phyloP scores from a whole-genome alignment of 768 basidiomycete species.

The Rubroboletus pulcherrimus region DNA sequence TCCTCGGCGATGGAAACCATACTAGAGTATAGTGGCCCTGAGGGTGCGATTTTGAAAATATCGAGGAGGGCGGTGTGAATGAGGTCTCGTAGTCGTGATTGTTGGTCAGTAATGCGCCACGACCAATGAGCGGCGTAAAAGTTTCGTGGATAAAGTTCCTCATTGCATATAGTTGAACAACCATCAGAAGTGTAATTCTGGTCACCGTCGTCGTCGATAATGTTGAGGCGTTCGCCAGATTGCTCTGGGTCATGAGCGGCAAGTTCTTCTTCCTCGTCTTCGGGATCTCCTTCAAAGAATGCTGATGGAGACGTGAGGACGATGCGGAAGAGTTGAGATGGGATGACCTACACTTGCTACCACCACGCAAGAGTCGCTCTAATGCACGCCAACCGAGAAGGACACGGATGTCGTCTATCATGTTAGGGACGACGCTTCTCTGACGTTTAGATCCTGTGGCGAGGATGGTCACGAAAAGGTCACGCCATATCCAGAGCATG shows the following conservation, averaged over 20 bases:
- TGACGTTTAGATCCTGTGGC: constrained; percentile 32
- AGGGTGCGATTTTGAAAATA: constrained; percentile 52
- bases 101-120: constrained; percentile 36
- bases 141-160: constrained; percentile 27
- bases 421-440: constrained; percentile 40
- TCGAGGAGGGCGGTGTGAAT: constrained; percentile 43
- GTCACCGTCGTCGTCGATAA: constrained; percentile 34
- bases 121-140: constrained; percentile 55
- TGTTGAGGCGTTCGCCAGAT: not conserved
- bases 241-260: not conserved
- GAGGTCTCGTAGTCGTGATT: constrained; percentile 38
- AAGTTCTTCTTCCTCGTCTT: constrained; percentile 25
- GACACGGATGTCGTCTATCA: constrained; percentile 57
- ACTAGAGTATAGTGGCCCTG: constrained; percentile 41
- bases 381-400: constrained; percentile 49
- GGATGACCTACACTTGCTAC: constrained; percentile 36
- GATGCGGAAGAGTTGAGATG: not conserved
- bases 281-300: constrained; percentile 13
- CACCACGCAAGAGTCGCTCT: constrained; percentile 53
- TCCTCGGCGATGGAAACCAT: constrained; percentile 40
- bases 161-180: constrained; percentile 18
- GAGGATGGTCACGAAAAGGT: constrained; percentile 57
- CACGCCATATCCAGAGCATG: constrained; percentile 66
- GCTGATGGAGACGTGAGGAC: not conserved
- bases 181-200: constrained; percentile 24